phyloP scores from a whole-genome alignment of 768 basidiomycete genomes.

The Russula vinacea region DNA sequence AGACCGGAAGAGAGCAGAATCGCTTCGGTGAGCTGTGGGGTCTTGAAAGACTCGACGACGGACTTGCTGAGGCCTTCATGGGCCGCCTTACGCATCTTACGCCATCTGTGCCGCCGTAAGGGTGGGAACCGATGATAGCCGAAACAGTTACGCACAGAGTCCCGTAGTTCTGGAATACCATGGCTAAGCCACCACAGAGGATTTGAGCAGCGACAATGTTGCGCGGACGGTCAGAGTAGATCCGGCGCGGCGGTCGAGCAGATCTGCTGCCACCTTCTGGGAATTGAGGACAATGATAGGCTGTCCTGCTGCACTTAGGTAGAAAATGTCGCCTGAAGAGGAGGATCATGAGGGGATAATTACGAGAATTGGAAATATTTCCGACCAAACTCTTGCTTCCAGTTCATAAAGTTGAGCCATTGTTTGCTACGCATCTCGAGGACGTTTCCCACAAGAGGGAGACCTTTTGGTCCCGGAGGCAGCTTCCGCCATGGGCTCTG shows the following conservation, averaged over 20 bases:
- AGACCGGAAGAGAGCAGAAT: slow-evolving; percentile 21
- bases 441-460: slow-evolving; percentile 25
- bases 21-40: slow-evolving; percentile 18
- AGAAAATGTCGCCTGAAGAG: slow-evolving; percentile 27
- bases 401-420: slow-evolving; percentile 27
- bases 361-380: not conserved
- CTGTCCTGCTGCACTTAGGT: slow-evolving; percentile 28
- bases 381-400: slow-evolving; percentile 25
- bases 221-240: slow-evolving; percentile 27
- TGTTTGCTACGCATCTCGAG: slow-evolving; percentile 23
- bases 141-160: slow-evolving; percentile 13
- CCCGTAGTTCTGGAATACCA: slow-evolving; percentile 26
- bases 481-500: slow-evolving; percentile 28
- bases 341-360: slow-evolving; percentile 7
- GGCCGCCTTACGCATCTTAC: slow-evolving; percentile 24
- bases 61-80: slow-evolving; percentile 23
- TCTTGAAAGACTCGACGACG: slow-evolving; percentile 15
- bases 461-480: slow-evolving; percentile 24
- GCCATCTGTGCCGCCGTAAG: slow-evolving; percentile 23
- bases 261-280: slow-evolving; percentile 31
- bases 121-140: not conserved
- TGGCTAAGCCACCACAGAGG: slow-evolving; percentile 20
- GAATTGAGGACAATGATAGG: slow-evolving; percentile 32
- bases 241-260: slow-evolving; percentile 30
- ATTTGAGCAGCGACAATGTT: slow-evolving; percentile 28